phyloP scores from a whole-genome alignment of 2,329 filamentous ascomycete genomes.

The Diplodia mutila region DNA sequence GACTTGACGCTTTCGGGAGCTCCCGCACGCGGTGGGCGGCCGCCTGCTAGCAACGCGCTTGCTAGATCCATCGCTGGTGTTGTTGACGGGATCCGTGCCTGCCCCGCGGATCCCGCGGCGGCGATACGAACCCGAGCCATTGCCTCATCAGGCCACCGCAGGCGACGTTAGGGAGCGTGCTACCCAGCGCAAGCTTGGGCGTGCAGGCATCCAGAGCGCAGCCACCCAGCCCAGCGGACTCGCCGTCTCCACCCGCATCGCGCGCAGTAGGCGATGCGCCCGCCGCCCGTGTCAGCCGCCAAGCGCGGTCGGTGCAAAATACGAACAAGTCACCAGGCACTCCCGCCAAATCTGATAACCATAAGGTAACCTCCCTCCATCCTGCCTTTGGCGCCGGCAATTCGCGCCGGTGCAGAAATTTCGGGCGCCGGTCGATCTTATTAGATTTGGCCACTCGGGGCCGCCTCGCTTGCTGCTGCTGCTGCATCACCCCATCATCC shows the following conservation, averaged over 20 bases:
- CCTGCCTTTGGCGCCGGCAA: not conserved
- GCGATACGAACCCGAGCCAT: not conserved
- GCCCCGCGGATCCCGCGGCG: not conserved
- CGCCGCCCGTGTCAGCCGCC: not conserved
- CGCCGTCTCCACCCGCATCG: not conserved
- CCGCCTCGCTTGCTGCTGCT: not conserved
- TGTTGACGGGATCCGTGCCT: too few species aligned
- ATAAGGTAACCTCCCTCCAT: not conserved
- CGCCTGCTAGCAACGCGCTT: not conserved
- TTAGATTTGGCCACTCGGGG: not conserved
- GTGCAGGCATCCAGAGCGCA: not conserved
- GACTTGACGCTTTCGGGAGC: not conserved
- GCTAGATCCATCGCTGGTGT: not conserved
- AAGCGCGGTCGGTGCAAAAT: not conserved
- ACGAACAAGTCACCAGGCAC: not conserved
- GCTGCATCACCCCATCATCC: not conserved
- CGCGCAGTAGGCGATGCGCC: slow-evolving; percentile 1
- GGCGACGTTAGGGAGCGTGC: slow-evolving; percentile 2
- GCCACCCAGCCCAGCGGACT: not conserved
- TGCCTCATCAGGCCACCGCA: not conserved
- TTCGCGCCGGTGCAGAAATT: not conserved
- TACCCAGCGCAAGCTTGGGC: too few species aligned
- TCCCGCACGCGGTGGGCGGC: not conserved
- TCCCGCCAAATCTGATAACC: slow-evolving; percentile 19
- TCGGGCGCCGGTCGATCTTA: not conserved